phyloP scores from a whole-genome alignment of 768 basidiomycete genomes.

The Cytidiella melzeri region DNA sequence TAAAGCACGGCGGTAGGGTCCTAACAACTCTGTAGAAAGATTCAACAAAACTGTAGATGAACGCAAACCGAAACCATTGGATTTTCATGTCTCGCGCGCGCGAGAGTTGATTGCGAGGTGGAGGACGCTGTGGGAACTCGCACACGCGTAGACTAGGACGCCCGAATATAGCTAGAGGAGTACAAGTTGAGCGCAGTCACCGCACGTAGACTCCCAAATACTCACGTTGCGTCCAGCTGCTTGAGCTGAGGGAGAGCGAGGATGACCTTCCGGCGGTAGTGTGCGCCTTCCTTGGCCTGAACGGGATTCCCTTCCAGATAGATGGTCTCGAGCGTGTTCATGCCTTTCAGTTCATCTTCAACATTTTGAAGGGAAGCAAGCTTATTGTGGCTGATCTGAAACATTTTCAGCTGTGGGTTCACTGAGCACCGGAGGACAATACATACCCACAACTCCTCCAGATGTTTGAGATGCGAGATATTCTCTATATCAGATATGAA shows the following conservation, averaged over 20 bases:
- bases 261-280: slow-evolving; percentile 86
- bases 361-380: slow-evolving; percentile 66
- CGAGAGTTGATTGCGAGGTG: no score
- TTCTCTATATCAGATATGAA: slow-evolving; percentile 76
- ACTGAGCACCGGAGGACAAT: background rate
- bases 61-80: no score
- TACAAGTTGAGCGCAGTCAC: no score
- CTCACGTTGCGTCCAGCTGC: slow-evolving; percentile 96
- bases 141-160: no score
- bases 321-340: slow-evolving; percentile 70
- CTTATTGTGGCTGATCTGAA: slow-evolving; percentile 85
- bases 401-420: background rate
- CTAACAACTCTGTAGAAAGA: no score
- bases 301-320: slow-evolving; percentile 96
- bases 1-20: no score
- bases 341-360: slow-evolving; percentile 55
- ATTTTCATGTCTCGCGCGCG: no score
- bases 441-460: slow-evolving; percentile 97
- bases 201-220: no score
- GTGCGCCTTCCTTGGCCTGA: slow-evolving; percentile 67
- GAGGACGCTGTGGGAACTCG: no score
- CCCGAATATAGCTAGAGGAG: no score
- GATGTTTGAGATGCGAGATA: slow-evolving; percentile 60
- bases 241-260: slow-evolving; percentile 81
- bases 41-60: no score